A percentile compares a stretch with the other conserved stretches of the same genome.
Conservation (phyloP, 2,329 filamentous ascomycete species). For the Microdochium paspali region DNA sequence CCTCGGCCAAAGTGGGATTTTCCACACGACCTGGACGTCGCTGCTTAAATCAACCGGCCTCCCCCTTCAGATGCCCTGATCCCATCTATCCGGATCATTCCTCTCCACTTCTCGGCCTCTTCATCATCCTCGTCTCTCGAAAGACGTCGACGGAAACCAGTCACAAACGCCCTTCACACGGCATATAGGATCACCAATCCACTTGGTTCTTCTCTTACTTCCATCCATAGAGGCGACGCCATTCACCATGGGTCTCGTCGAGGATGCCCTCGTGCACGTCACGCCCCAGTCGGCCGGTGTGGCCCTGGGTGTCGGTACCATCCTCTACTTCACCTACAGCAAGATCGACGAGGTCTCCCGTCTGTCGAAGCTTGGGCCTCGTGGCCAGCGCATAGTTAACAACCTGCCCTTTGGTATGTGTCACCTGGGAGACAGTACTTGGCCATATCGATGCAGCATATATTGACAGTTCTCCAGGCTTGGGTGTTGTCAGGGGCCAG, state of each 20-base stretch:
- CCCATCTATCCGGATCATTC: background rate
- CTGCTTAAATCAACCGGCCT: background rate
- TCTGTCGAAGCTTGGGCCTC: slow-evolving; percentile 33
- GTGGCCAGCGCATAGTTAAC: slow-evolving; percentile 24
- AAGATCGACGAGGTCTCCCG: slow-evolving; percentile 32
- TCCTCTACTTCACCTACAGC: slow-evolving; percentile 25
- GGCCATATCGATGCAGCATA: too few relatives aligned
- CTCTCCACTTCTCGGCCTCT: background rate
- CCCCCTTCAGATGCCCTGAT: background rate
- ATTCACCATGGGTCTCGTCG: slow-evolving; percentile 39
- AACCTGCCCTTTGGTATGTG: slow-evolving; percentile 36
- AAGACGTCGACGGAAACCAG: too few relatives aligned
- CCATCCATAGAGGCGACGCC: too few relatives aligned
- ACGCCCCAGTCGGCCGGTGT: slow-evolving; percentile 29
- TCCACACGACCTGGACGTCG: background rate
- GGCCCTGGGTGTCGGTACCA: slow-evolving; percentile 24
- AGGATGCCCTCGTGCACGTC: slow-evolving; percentile 32
- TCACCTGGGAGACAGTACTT: background rate
- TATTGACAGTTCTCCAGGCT: slow-evolving; percentile 30
- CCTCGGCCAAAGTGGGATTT: background rate
- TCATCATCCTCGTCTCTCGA: too few relatives aligned
- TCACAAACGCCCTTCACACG: too few relatives aligned
- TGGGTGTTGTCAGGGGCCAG: slow-evolving; percentile 55
- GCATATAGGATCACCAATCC: too few relatives aligned
- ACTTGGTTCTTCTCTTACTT: background rate